Conservation (phyloP, 2,329 filamentous ascomycete species). For the Arthrobotrys megalospora region DNA sequence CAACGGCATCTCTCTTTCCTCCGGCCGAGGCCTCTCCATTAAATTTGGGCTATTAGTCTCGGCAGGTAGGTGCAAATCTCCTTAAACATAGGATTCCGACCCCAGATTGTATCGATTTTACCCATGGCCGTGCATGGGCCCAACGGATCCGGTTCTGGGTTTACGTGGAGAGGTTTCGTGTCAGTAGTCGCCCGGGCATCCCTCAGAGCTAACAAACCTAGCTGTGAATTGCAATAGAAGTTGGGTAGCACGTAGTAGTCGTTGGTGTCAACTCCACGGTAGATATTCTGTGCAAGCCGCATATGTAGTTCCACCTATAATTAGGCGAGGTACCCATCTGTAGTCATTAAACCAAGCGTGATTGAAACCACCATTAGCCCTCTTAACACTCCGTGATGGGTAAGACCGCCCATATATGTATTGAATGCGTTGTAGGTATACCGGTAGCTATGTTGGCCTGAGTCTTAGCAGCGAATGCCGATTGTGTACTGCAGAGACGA, state of each 20-base stretch:
- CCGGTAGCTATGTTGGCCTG: too few species aligned
- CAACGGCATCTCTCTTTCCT: slow-evolving; percentile 12
- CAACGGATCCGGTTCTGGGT: slow-evolving; percentile 28
- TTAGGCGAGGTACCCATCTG: slow-evolving; percentile 37
- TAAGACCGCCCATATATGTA: slow-evolving; percentile 68
- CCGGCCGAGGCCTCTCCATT: not conserved
- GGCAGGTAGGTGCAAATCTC: not conserved
- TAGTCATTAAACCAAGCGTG: slow-evolving; percentile 66
- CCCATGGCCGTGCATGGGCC: too few species aligned
- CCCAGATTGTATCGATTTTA: slow-evolving; percentile 42
- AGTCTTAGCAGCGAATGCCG: slow-evolving; percentile 67
- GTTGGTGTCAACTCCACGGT: slow-evolving; percentile 29
- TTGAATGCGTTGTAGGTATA: slow-evolving; percentile 71
- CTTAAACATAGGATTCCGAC: slow-evolving; percentile 42
- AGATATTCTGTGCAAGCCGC: slow-evolving; percentile 41
- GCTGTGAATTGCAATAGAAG: slow-evolving; percentile 24
- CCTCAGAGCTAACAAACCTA: slow-evolving; percentile 1
- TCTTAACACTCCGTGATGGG: slow-evolving; percentile 65
- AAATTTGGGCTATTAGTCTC: not conserved
- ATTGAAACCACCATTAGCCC: slow-evolving; percentile 65
- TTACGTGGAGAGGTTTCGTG: slow-evolving; percentile 18
- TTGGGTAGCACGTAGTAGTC: slow-evolving; percentile 31
- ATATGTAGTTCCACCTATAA: slow-evolving; percentile 27
- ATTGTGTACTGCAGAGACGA: slow-evolving; percentile 67
- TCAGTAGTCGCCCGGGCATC: slow-evolving; percentile 38